phyloP scores from a whole-genome alignment of 2,329 filamentous ascomycete species.

The Cordyceps sp. region DNA sequence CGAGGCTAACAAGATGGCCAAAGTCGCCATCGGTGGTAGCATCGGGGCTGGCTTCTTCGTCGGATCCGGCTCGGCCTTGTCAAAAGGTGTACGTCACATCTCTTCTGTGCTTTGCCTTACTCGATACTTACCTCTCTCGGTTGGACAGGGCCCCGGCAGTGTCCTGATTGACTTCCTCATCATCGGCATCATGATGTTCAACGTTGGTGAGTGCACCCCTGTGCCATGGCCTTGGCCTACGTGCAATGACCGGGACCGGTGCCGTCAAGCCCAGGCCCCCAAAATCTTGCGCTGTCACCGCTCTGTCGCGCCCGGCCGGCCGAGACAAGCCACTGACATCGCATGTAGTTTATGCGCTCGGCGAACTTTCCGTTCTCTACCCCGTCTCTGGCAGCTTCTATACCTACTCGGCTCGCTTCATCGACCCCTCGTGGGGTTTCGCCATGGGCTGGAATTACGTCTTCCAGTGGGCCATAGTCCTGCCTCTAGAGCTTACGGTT shows the following conservation, averaged over 20 bases:
- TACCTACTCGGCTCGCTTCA: slow-evolving; percentile 39
- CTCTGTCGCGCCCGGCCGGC: too few species aligned
- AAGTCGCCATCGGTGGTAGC: slow-evolving; percentile 34
- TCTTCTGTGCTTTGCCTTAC: background rate
- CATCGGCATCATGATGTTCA: slow-evolving; percentile 36
- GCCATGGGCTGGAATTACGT: slow-evolving; percentile 34
- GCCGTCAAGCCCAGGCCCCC: too few species aligned
- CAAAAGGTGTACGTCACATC: slow-evolving; percentile 21
- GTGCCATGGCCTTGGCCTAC: too few species aligned
- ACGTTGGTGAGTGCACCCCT: slow-evolving; percentile 17
- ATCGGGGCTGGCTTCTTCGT: slow-evolving; percentile 22
- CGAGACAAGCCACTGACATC: too few species aligned
- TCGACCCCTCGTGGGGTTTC: slow-evolving; percentile 40
- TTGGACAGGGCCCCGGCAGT: slow-evolving; percentile 14
- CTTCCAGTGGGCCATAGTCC: slow-evolving; percentile 28
- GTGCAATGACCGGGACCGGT: too few species aligned
- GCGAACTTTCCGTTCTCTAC: slow-evolving; percentile 40
- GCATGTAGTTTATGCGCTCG: slow-evolving; percentile 38
- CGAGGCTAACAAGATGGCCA: too few species aligned
- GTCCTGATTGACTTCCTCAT: slow-evolving; percentile 26
- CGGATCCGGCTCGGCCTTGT: slow-evolving; percentile 32
- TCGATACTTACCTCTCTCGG: background rate
- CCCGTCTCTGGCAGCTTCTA: slow-evolving; percentile 44
- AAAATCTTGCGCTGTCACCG: too few species aligned
- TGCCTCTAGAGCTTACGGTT: slow-evolving; percentile 31